phyloP scores from a whole-genome alignment of 148 eudicot species.

The Talinum fruticosum region DNA sequence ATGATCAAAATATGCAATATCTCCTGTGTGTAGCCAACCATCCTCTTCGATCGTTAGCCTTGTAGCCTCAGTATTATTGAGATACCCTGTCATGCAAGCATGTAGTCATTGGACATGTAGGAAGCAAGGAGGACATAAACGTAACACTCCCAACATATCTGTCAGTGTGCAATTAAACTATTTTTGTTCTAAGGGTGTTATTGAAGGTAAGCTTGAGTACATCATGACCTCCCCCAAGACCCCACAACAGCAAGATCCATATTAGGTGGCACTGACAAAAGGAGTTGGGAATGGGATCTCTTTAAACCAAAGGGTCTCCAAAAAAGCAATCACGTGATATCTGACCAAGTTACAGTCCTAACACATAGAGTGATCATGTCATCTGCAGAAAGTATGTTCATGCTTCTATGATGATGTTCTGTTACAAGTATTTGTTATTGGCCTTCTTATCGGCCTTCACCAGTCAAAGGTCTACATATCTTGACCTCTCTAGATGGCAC shows the following conservation, averaged over 20 bases:
- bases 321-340: background rate
- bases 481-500: too few relatives aligned
- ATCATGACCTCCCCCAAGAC: background rate
- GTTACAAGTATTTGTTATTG: background rate
- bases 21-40: constrained; percentile 94
- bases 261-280: background rate
- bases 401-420: background rate
- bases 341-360: background rate
- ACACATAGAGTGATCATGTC: background rate
- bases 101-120: background rate
- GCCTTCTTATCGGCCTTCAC: background rate
- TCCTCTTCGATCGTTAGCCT: constrained; percentile 50
- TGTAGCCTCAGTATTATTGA: constrained; percentile 66
- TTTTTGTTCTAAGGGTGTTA: background rate
- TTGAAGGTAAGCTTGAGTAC: background rate
- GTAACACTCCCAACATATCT: background rate
- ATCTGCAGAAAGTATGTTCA: background rate
- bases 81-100: constrained; percentile 50
- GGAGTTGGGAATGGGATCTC: background rate
- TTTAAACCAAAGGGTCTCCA: background rate
- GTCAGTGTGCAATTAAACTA: background rate
- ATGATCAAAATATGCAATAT: constrained; percentile 68
- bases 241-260: background rate
- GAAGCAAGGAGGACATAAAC: background rate
- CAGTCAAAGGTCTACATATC: too few relatives aligned